Percentiles rank a stretch among this genome's conserved stretches.
phyloP scores from a whole-genome alignment of 805 yeast species.

The Pichia heedii region DNA sequence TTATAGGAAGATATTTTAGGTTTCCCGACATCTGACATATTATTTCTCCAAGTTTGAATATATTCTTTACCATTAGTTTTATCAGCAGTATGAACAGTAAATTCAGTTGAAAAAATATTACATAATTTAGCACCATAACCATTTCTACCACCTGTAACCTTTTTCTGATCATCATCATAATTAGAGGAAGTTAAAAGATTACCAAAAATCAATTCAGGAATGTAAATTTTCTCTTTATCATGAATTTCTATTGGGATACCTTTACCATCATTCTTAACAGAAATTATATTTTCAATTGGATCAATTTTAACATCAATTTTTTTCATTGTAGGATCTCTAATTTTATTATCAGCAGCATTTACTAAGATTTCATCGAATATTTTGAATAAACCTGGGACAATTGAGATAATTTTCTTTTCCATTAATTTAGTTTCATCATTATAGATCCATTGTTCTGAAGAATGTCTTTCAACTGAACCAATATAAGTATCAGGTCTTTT shows the following conservation, averaged over 20 bases:
- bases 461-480: constrained; percentile 84
- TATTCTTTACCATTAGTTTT: constrained; percentile 51
- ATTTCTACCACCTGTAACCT: constrained; percentile 97
- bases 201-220: constrained; percentile 95
- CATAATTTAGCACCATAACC: constrained; percentile 98
- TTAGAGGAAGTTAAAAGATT: constrained; percentile 90
- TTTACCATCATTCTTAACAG: constrained; percentile 84
- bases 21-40: constrained; percentile 71
- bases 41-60: constrained; percentile 76
- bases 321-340: constrained; percentile 87
- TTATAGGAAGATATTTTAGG: constrained; percentile 60
- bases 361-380: constrained; percentile 96
- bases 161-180: constrained; percentile 90
- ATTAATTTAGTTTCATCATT: constrained; percentile 56
- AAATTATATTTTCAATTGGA: constrained; percentile 62
- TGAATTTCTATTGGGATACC: constrained; percentile 96
- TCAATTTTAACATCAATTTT: constrained; percentile 76
- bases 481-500: constrained; percentile 97
- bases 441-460: constrained; percentile 77
- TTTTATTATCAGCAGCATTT: constrained; percentile 97
- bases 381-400: constrained; percentile 94
- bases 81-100: constrained; percentile 85
- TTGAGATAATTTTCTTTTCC: constrained; percentile 53
- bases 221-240: constrained; percentile 81
- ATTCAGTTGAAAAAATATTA: constrained; percentile 88